Conservation (phyloP, 495 filamentous ascomycete species). For the Penicillium samsonianum region DNA sequence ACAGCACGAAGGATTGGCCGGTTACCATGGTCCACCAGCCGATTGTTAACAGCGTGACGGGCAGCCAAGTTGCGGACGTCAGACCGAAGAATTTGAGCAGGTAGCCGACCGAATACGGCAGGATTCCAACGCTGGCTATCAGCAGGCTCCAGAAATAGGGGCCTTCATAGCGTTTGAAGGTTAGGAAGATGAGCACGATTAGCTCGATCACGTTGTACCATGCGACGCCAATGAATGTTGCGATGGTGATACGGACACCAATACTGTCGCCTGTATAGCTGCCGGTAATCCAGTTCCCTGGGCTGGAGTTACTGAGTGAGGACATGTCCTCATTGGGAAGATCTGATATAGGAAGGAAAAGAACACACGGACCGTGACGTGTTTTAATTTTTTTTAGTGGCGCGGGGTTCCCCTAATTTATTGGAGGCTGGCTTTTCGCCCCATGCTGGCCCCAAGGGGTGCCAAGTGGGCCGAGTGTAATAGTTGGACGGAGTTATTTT, state of each 20-base stretch:
- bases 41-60: conserved; percentile 35
- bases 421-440: conserved; percentile 7
- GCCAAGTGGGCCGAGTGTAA: conserved; percentile 10
- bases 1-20: conserved; percentile 43
- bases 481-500: background rate
- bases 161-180: conserved; percentile 42
- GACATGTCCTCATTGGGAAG: conserved; percentile 18
- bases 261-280: conserved; percentile 30
- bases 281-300: conserved; percentile 32
- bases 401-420: conserved; percentile 11
- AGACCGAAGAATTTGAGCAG: conserved; percentile 42
- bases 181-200: conserved; percentile 43
- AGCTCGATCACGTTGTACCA: conserved; percentile 45
- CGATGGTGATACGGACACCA: conserved; percentile 38
- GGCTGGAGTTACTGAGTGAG: conserved; percentile 27
- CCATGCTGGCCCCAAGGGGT: conserved; percentile 12
- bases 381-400: conserved; percentile 3
- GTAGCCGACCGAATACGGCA: conserved; percentile 37
- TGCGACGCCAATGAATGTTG: conserved; percentile 39
- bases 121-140: conserved; percentile 35
- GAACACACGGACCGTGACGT: conserved; percentile 7
- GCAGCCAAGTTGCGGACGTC: conserved; percentile 29
- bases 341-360: background rate
- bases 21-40: conserved; percentile 47
- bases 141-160: conserved; percentile 48